Conservation (phyloP, 202 grass and related monocot genomes). For the Hordeum pubiflorum region DNA sequence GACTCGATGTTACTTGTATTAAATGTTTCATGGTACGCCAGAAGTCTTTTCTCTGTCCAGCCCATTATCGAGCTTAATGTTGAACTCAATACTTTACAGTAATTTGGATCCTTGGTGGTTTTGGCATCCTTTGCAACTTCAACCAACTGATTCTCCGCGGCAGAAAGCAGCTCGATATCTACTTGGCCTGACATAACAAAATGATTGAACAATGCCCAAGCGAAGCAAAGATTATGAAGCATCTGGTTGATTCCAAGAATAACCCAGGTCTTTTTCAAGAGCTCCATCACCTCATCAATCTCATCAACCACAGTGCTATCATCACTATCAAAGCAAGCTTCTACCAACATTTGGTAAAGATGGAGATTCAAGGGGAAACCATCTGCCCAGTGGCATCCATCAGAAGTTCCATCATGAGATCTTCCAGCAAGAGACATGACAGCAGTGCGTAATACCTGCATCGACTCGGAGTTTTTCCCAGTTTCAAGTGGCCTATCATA, state of each 20-base stretch:
- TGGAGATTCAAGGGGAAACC: slow-evolving; percentile 89
- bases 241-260: slow-evolving; percentile 81
- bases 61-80: slow-evolving; percentile 88
- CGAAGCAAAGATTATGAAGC: slow-evolving; percentile 96
- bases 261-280: slow-evolving; percentile 93
- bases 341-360: slow-evolving; percentile 82
- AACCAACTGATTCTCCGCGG: slow-evolving; percentile 63
- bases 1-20: slow-evolving; percentile 75
- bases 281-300: slow-evolving; percentile 87
- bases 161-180: slow-evolving; percentile 81
- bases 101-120: slow-evolving; percentile 78
- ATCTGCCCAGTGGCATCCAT: slow-evolving; percentile 96
- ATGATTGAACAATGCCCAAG: slow-evolving; percentile 86
- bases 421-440: slow-evolving; percentile 65
- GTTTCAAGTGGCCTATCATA: slow-evolving; percentile 78
- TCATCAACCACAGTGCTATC: slow-evolving; percentile 85
- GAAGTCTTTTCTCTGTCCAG: slow-evolving; percentile 93
- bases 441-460: slow-evolving; percentile 68
- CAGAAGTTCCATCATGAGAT: slow-evolving; percentile 73
- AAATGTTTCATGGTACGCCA: slow-evolving; percentile 95
- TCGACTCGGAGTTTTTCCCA: slow-evolving; percentile 80
- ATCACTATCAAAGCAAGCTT: slow-evolving; percentile 87
- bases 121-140: slow-evolving; percentile 96
- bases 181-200: slow-evolving; percentile 66
- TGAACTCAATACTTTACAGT: slow-evolving; percentile 84